Percentiles rank a stretch among this genome's conserved stretches.
These are phyloP conservation scores for Colletotrichum costaricense DNA, from an alignment of 2,329 filamentous ascomycete species.

Conservation along the genomic window DNA sequence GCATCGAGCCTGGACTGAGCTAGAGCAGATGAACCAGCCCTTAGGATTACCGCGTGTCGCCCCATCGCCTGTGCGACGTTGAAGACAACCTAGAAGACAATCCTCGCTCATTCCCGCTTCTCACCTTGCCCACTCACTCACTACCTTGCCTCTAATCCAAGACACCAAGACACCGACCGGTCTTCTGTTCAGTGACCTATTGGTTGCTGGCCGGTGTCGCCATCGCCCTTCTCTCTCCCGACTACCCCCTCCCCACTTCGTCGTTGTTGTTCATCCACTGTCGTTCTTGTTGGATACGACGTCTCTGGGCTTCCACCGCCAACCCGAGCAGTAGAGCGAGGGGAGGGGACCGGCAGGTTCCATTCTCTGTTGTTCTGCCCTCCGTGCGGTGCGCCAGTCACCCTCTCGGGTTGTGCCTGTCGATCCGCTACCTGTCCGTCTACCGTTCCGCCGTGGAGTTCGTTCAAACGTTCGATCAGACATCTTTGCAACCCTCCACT, in stretches of 20 bases:
- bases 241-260: neutral
- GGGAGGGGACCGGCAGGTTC: slow-evolving; percentile 21
- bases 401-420: slow-evolving; percentile 19
- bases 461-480: slow-evolving; percentile 34
- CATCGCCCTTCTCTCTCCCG: slow-evolving; percentile 3
- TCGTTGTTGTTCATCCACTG: slow-evolving; percentile 13
- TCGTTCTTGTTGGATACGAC: slow-evolving; percentile 24
- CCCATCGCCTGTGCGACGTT: slow-evolving; percentile 37
- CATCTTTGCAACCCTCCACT: slow-evolving; percentile 22
- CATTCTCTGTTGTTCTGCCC: slow-evolving; percentile 24
- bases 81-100: slow-evolving; percentile 10
- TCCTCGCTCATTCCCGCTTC: slow-evolving; percentile 20
- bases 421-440: slow-evolving; percentile 22
- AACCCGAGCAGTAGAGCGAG: slow-evolving; percentile 1
- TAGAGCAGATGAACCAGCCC: slow-evolving; percentile 8
- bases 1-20: slow-evolving; percentile 21
- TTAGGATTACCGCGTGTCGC: slow-evolving; percentile 25
- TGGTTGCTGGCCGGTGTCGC: slow-evolving; percentile 11
- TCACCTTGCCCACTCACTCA: slow-evolving; percentile 1
- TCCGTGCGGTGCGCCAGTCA: neutral
- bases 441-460: slow-evolving; percentile 5
- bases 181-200: neutral
- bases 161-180: neutral
- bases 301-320: neutral
- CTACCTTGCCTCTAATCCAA: neutral